Evolutionary conservation across 495 filamentous ascomycete species (phyloP), one percentile per base, ranked within the genome.

Genomic region (Penicillium pulvis): DNA sequence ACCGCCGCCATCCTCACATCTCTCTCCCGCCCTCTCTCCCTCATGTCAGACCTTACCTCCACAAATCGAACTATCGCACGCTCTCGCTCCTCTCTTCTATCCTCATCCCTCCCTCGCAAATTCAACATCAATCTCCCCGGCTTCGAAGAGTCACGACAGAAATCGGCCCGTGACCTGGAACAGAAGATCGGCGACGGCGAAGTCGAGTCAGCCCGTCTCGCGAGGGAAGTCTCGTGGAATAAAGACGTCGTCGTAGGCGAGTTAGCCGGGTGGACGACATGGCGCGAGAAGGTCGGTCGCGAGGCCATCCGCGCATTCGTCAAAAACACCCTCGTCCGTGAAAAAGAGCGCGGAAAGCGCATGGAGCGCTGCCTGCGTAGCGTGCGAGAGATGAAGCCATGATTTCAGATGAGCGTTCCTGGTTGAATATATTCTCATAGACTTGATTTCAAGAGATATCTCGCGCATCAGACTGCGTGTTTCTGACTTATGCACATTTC

Each of bases 201-300:
- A 59, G 69, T 77, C 17, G 90, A 97, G 62, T 75, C 89, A 9
- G 79, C 84, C 35, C 79, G 77, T 24, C 69, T 96, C 17, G 86
- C 87, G 0, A 83, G 83, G 48, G 95, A 99, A 67, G 71, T 99
- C 19, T 76, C 90, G 35, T 97, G 95, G 69, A 97, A 92, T 51
- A 93, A 97, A 73, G 90, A 93, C 70, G 90, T 93, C 10, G 93
- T 97, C 6, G 93, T 95, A 12, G 80, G 85, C 8, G 95, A 99
- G 71, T 69, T 99, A 57, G 93, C 94, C 1, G 93, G 91, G 2
- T 98, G 93, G 89, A 90, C 96, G 64, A 91, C 94, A 14, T 85
- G 90, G 78, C 86, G 92, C 51, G 91, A 88, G 62, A 85, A 84
- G 61, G 82, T 91, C 73, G 92, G 89, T 3, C 77, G 85, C 28